Evolutionary conservation across 805 yeast species (phyloP).

Genomic region (Cyberlindnera saturnus): DNA sequence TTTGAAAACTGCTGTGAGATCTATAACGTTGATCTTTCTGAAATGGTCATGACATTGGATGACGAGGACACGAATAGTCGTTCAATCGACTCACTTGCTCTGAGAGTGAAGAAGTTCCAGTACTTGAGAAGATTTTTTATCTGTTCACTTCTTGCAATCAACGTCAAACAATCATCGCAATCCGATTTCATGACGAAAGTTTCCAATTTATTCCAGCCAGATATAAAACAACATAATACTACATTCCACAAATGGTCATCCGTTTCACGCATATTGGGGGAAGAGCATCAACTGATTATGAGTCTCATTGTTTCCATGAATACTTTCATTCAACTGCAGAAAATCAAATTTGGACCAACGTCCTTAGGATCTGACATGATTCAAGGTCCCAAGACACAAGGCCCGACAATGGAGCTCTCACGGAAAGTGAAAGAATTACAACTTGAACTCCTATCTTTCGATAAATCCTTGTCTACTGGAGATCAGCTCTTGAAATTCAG

Average conservation of each 20-base stretch:
- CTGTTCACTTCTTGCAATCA: slow-evolving; percentile 34
- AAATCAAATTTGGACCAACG: slow-evolving; percentile 2
- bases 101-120: slow-evolving; percentile 30
- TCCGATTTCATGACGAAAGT: slow-evolving; percentile 7
- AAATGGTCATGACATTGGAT: slow-evolving; percentile 21
- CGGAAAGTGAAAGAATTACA: slow-evolving; percentile 7
- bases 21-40: slow-evolving; percentile 31
- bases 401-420: slow-evolving; percentile 9
- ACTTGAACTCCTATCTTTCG: slow-evolving; percentile 5
- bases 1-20: slow-evolving; percentile 38
- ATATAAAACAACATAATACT: neutral
- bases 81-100: slow-evolving; percentile 22
- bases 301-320: slow-evolving; percentile 4
- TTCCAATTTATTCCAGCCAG: neutral
- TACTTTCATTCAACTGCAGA: neutral
- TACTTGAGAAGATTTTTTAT: slow-evolving; percentile 35
- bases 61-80: neutral
- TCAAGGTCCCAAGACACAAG: neutral
- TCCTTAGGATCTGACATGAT: neutral
- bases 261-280: neutral
- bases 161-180: slow-evolving; percentile 18
- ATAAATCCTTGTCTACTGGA: slow-evolving; percentile 4
- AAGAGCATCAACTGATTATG: neutral
- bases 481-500: slow-evolving; percentile 7
- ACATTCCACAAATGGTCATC: slow-evolving; percentile 2